phyloP scores from a whole-genome alignment of 2,329 filamentous ascomycete species.

The Acarospora socialis region DNA sequence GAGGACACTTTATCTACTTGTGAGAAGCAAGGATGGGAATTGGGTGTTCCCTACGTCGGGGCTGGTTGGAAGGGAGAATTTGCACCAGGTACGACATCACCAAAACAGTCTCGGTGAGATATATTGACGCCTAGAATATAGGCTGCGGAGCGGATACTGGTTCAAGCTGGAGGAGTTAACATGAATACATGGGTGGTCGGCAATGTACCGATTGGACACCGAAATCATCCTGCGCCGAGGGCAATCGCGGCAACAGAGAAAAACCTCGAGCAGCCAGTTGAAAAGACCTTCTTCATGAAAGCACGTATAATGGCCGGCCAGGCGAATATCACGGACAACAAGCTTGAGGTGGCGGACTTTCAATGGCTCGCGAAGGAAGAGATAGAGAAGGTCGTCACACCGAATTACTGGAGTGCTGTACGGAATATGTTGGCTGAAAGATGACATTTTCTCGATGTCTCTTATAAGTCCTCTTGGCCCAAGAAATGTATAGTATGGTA shows the following conservation, averaged over 20 bases:
- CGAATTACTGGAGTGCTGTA: constrained; percentile 58
- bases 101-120: background rate
- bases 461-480: no score
- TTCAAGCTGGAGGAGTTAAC: constrained; percentile 68
- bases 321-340: constrained; percentile 60
- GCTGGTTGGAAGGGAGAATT: constrained; percentile 55
- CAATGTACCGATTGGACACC: constrained; percentile 73
- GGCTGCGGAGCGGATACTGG: constrained; percentile 69
- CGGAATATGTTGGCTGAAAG: constrained; percentile 73
- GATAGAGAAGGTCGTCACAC: constrained; percentile 51
- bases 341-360: constrained; percentile 64
- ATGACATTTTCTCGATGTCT: no score
- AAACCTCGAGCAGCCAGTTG: constrained; percentile 38
- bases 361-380: constrained; percentile 89
- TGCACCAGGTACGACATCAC: constrained; percentile 58
- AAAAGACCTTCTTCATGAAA: constrained; percentile 94
- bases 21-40: constrained; percentile 43
- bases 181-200: constrained; percentile 99
- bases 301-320: constrained; percentile 95
- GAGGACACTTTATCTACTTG: constrained; percentile 74
- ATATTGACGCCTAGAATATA: constrained; percentile 25
- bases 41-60: constrained; percentile 75
- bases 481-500: no score
- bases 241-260: constrained; percentile 18
- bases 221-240: constrained; percentile 43